Percentiles rank a stretch among this genome's conserved stretches.
phyloP scores from a whole-genome alignment of 805 yeast genomes.

The Yamadazyma kitorensis region DNA sequence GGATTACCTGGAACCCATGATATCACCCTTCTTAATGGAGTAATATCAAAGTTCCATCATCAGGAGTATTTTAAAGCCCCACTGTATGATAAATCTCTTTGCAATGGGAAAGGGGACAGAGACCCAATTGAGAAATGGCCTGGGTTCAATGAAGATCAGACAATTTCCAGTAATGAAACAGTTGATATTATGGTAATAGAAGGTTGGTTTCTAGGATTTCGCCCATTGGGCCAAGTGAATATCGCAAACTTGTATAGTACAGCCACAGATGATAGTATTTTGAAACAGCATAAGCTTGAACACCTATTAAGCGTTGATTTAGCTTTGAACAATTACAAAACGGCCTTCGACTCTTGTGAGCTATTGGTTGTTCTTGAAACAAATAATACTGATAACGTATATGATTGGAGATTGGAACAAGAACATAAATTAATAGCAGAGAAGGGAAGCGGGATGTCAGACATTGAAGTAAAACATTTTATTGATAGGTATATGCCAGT shows the following conservation, averaged over 20 bases:
- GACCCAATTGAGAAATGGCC: constrained; percentile 38
- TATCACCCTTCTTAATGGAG: constrained; percentile 37
- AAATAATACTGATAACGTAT: constrained; percentile 57
- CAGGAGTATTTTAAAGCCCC: constrained; percentile 44
- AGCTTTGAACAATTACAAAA: constrained; percentile 47
- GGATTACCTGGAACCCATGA: constrained; percentile 97
- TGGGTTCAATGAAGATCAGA: constrained; percentile 8
- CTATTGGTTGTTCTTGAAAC: constrained; percentile 63
- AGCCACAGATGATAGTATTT: constrained; percentile 4
- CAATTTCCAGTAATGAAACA: constrained; percentile 16
- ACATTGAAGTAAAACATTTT: constrained; percentile 61
- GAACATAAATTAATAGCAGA: constrained; percentile 57
- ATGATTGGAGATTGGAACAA: constrained; percentile 75
- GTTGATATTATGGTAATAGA: constrained; percentile 75
- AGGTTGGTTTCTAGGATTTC: constrained; percentile 93
- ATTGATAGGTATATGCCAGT: constrained; percentile 86
- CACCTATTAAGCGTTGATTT: constrained; percentile 48
- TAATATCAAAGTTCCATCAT: constrained; percentile 32
- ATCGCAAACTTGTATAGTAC: constrained; percentile 9
- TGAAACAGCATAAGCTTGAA: constrained; percentile 19
- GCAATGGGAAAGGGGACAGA: constrained; percentile 80
- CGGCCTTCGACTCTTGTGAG: constrained; percentile 60
- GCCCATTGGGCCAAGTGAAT: constrained; percentile 22
- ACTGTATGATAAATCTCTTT: constrained; percentile 71
- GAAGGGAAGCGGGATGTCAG: constrained; percentile 79